A percentile compares a stretch with the other conserved stretches of the same genome.
Evolutionary conservation across 1,284 basidiomycete species (phyloP).

Genomic region (Trametes pubescens): DNA sequence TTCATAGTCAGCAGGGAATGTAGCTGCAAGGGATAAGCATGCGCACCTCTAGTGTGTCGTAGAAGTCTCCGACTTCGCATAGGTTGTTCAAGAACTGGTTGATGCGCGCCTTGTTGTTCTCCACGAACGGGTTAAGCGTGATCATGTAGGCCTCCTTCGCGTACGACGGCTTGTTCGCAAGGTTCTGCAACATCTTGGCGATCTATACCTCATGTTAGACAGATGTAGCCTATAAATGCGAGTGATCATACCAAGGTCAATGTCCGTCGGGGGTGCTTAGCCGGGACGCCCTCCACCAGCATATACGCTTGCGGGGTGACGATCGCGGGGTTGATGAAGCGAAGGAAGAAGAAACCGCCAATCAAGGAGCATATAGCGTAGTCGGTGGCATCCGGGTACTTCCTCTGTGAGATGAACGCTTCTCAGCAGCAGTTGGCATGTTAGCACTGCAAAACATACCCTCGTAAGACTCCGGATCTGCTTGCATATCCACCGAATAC

Average conservation of each 20-base stretch:
- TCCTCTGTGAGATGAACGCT: constrained; percentile 67
- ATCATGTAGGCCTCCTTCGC: constrained; percentile 99
- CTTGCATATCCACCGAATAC: constrained; percentile 99
- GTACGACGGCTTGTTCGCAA: constrained; percentile 98
- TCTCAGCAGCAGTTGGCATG: constrained; percentile 5
- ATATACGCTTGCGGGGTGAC: constrained; percentile 99
- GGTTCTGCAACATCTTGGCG: constrained; percentile 99
- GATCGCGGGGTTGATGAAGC: constrained; percentile 99
- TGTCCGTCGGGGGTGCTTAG: constrained; percentile 96
- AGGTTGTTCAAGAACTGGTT: constrained; percentile 96
- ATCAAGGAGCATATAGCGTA: constrained; percentile 98
- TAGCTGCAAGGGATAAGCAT: neutral
- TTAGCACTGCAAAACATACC: constrained; percentile 51
- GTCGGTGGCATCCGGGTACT: constrained; percentile 88
- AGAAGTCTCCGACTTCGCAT: constrained; percentile 99
- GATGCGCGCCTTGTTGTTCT: constrained; percentile 97
- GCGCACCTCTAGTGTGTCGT: constrained; percentile 95
- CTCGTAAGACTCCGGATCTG: constrained; percentile 96
- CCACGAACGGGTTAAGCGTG: constrained; percentile 97
- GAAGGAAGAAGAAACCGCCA: constrained; percentile 99
- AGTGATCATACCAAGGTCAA: constrained; percentile 80
- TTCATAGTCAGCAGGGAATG: neutral
- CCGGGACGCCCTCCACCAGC: constrained; percentile 97
- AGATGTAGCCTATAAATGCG: neutral
- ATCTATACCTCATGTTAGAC: constrained; percentile 62